Base-by-base conservation (phyloP, 495 filamentous ascomycete species). In the Acidiella bohemica region DNA sequence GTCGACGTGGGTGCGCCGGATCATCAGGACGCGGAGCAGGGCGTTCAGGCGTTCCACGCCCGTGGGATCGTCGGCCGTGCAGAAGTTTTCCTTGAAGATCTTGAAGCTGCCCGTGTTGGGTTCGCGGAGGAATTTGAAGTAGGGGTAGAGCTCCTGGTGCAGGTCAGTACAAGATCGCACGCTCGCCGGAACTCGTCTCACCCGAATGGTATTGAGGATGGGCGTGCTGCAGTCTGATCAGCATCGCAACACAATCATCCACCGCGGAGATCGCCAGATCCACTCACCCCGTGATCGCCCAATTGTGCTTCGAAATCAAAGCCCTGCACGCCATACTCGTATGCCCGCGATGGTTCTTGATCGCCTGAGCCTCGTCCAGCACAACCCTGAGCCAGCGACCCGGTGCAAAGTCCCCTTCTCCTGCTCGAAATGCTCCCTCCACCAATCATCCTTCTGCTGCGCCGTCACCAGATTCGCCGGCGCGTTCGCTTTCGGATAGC, bases 241-340 rank as follows among this genome's bases (percentile, higher is more conserved):
- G n/a, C n/a, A n/a, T n/a, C n/a, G n/a, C n/a, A n/a, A n/a, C n/a
- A n/a, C n/a, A n/a, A n/a, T n/a, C n/a, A n/a, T n/a, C n/a, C n/a
- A n/a, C n/a, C n/a, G n/a, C n/a, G n/a, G n/a, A n/a, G n/a, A n/a
- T n/a, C n/a, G n/a, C n/a, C n/a, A n/a, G n/a, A n/a, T n/a, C n/a
- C n/a, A n/a, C n/a, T n/a, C n/a, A n/a, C n/a, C 75, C 78, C 10
- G 58, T 69, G 0, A 84, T 23, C 0, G 67, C 59, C 78, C 79
- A 84, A 25, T 70, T 66, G 41, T 70, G 60, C 10, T 64, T 56
- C 1, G 63, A 69, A 30, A 57, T 60, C 0, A 85, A 53, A 3
- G 55, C 63, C 7, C 67, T 54, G 39, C 76, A 75, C 3, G 74
- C 71, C 1, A 67, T 55, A 0, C 67, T 70, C 3, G 68, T 71